Base-by-base conservation (phyloP, 2,329 filamentous ascomycete species). In the Penicillium sp. region DNA sequence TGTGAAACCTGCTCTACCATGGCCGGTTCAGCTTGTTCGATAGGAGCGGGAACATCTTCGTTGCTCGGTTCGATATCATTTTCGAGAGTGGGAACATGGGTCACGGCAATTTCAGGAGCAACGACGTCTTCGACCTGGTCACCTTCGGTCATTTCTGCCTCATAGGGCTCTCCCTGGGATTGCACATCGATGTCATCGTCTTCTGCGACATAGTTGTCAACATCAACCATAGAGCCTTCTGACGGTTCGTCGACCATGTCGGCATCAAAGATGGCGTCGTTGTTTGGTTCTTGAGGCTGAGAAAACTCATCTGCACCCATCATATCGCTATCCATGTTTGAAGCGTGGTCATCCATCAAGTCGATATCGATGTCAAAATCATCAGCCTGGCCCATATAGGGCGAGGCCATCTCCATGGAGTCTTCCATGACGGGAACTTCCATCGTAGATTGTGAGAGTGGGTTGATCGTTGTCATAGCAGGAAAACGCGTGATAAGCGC, bases 301-400 rank as follows among this genome's bases (percentile, higher is more conserved):
- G 61, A 62, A 54, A 57, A 73, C 21, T 77, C 67, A 60, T 78
- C 69, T 43, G 69, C 67, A 39, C 75, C 73, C 54, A 73, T 74
- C 66, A 75, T 71, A 42, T 72, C 70, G 51, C 75, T 73, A 60
- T 87, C 85, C 61, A 83, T 79, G 45, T 83, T 75, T 49, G 84
- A 83, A 54, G 78, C 76, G 59, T 85, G 80, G 60, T 85, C 81
- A 55, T 86, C 69, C 63, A 75, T 72, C 55, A 80, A 67, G 60
- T 85, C 83, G 56, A 87, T 76, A 60, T 87, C 84, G 56, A 87
- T 83, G 75, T 63, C 81, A 75, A 64, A 86, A 75, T 77, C 77
- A 61, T 83, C 81, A 46, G 75, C 75, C 50, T 73, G 70, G 4
- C 70, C 71, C 29, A 73, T 65, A 40, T 73, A 73, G 31, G 72